A percentile compares a stretch with the other conserved stretches of the same genome.
Conservation (phyloP, 2,329 filamentous ascomycete species). For the Hymenoscyphus fructigenus region DNA sequence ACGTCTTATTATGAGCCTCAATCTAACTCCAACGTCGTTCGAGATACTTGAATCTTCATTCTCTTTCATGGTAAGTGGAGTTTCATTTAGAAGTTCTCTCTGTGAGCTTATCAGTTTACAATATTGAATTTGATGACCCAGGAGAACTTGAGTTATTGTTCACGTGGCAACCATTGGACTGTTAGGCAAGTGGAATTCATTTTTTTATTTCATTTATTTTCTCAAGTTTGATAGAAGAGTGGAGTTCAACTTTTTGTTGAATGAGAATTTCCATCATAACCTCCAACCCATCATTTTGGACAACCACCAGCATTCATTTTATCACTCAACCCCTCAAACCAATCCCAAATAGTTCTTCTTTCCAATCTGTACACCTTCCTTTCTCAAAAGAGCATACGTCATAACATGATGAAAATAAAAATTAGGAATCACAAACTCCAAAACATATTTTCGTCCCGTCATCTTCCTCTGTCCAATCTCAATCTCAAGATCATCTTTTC, state of each 20-base stretch:
- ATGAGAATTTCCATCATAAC: neutral
- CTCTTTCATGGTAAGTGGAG: neutral
- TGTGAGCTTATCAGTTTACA: neutral
- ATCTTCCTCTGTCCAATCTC: constrained; percentile 41
- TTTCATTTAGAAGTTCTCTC: neutral
- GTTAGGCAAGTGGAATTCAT: no score
- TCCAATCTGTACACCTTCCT: constrained; percentile 59
- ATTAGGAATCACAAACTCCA: constrained; percentile 54
- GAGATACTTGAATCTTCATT: neutral
- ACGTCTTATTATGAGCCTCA: constrained; percentile 1
- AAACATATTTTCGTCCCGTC: constrained; percentile 46
- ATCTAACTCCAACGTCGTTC: neutral
- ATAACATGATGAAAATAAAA: constrained; percentile 63
- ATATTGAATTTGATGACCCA: no score
- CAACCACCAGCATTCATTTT: neutral
- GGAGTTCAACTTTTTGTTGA: neutral
- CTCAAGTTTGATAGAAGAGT: neutral
- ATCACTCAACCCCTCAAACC: neutral
- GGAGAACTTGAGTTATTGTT: no score
- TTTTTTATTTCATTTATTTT: no score
- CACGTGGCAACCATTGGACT: no score
- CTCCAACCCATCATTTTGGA: neutral
- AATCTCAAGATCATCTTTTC: constrained; percentile 43
- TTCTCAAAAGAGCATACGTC: constrained; percentile 60
- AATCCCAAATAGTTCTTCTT: constrained; percentile 55